Conservation (phyloP, 1,139 yeast species). For the Saccharomyces hybrid region DNA sequence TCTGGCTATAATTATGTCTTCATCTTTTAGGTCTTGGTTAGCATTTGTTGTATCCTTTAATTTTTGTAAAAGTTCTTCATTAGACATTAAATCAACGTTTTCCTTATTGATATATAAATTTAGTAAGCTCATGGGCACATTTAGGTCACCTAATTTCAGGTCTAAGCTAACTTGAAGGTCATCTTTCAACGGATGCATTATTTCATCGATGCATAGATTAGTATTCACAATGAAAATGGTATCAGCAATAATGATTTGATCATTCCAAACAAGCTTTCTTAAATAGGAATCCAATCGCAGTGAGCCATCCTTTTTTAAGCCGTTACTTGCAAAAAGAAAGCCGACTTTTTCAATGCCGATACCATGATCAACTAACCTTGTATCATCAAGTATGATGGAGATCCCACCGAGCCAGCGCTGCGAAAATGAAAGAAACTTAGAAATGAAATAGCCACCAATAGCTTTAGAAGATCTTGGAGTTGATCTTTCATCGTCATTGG, state of each 20-base stretch:
- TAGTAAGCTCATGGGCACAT: slow-evolving; percentile 8
- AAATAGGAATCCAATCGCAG: slow-evolving; percentile 5
- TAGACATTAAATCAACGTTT: neutral
- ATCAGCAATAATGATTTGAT: slow-evolving; percentile 12
- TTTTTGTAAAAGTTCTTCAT: neutral
- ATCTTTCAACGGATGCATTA: neutral
- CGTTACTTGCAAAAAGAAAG: neutral
- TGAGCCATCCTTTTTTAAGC: neutral
- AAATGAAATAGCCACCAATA: neutral
- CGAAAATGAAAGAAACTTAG: neutral
- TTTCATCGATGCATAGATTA: neutral
- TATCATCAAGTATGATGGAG: neutral
- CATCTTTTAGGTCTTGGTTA: slow-evolving; percentile 1
- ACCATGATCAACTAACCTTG: neutral
- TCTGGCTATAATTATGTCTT: slow-evolving; percentile 4
- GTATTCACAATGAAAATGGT: slow-evolving; percentile 8
- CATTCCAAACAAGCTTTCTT: slow-evolving; percentile 10
- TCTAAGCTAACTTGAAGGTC: slow-evolving; percentile 5
- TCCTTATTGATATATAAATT: neutral
- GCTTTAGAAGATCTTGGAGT: neutral
- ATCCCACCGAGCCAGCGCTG: neutral
- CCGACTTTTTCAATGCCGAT: neutral
- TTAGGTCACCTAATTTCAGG: slow-evolving; percentile 10
- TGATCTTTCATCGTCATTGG: neutral
- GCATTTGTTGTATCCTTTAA: neutral